Conservation (phyloP, 768 basidiomycete species). For the Hygrocybe coccinea region DNA sequence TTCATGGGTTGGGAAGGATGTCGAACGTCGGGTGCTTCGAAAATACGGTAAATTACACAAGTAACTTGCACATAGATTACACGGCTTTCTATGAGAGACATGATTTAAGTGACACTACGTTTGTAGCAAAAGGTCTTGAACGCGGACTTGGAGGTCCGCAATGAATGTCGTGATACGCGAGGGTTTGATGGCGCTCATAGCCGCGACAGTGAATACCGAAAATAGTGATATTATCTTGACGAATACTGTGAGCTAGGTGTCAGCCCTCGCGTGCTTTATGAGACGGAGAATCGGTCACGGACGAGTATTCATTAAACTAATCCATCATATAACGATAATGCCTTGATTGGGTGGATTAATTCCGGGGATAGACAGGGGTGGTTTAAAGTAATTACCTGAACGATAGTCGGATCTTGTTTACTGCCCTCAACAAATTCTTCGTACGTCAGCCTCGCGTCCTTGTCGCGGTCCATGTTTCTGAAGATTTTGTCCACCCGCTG, state of each 20-base stretch:
- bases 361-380: slow-evolving; percentile 10
- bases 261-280: not conserved
- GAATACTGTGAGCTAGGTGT: not conserved
- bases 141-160: no score
- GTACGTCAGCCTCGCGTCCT: slow-evolving; percentile 88
- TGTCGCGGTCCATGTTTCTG: slow-evolving; percentile 93
- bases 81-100: not conserved
- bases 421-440: slow-evolving; percentile 98
- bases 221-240: no score
- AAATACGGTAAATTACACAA: slow-evolving; percentile 64
- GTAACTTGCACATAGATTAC: slow-evolving; percentile 22
- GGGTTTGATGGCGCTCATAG: no score
- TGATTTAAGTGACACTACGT: slow-evolving; percentile 26
- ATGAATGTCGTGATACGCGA: no score
- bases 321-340: slow-evolving; percentile 91
- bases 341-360: slow-evolving; percentile 42
- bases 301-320: slow-evolving; percentile 54
- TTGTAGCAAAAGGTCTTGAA: not conserved
- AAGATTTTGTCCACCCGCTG: slow-evolving; percentile 99
- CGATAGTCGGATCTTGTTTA: slow-evolving; percentile 98
- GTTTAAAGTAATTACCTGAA: slow-evolving; percentile 59
- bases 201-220: no score
- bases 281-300: not conserved
- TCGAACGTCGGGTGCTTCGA: slow-evolving; percentile 72
- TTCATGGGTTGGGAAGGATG: slow-evolving; percentile 73